A percentile compares a stretch with the other conserved stretches of the same genome.
These are phyloP conservation scores for Colletotrichum brevisporum DNA, from an alignment of 2,329 filamentous ascomycete genomes.

Conservation along the genomic window DNA sequence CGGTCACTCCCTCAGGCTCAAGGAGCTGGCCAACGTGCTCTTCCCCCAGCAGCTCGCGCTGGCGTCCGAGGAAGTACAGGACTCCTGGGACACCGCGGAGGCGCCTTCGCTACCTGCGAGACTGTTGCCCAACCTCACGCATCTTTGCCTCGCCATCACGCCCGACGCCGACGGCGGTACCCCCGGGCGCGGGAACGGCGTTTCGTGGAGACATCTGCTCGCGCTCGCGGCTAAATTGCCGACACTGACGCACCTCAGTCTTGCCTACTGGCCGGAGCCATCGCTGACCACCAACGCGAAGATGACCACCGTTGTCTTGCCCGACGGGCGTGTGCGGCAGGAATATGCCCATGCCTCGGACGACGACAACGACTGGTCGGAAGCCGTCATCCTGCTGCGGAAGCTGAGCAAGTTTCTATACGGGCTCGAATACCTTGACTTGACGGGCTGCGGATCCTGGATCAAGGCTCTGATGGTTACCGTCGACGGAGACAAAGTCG, in stretches of 20 bases:
- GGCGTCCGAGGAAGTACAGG: conserved; percentile 53
- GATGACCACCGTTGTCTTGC: conserved; percentile 61
- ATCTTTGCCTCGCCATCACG: conserved; percentile 70
- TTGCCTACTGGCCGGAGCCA: conserved; percentile 75
- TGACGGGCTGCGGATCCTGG: conserved; percentile 73
- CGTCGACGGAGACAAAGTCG: conserved; percentile 63
- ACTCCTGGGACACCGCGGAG: conserved; percentile 68
- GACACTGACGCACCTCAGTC: conserved; percentile 71
- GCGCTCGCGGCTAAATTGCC: conserved; percentile 66
- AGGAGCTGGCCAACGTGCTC: conserved; percentile 66
- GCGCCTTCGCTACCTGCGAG: conserved; percentile 44
- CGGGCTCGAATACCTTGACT: conserved; percentile 71
- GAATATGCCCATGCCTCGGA: conserved; percentile 73
- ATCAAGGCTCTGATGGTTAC: conserved; percentile 60
- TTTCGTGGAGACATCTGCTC: conserved; percentile 73
- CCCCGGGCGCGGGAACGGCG: conserved; percentile 46
- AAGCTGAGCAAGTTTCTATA: conserved; percentile 69
- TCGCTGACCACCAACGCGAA: conserved; percentile 69
- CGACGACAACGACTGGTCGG: conserved; percentile 71
- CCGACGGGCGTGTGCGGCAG: conserved; percentile 58
- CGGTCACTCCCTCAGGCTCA: conserved; percentile 65
- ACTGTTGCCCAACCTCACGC: conserved; percentile 71
- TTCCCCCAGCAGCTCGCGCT: conserved; percentile 53
- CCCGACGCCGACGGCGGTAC: conserved; percentile 45
- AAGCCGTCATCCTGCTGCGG: conserved; percentile 69